A percentile compares a stretch with the other conserved stretches of the same genome.
Conservation (phyloP, 2,329 filamentous ascomycete genomes). For the Hirsutella thompsonii region DNA sequence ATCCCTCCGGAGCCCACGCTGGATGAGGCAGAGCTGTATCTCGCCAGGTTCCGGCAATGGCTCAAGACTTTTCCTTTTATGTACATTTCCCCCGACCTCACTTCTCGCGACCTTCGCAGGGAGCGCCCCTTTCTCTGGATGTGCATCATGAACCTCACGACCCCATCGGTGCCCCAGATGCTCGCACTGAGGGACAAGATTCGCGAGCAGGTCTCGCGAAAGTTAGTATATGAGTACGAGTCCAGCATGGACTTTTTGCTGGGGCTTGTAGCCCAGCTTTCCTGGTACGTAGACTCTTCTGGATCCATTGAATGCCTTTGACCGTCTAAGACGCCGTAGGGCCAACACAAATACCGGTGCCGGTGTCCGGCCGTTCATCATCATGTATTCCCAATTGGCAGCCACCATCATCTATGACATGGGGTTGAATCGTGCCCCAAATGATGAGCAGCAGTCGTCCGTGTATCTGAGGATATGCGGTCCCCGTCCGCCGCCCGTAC, state of each 20-base stretch:
- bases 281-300: conserved; percentile 1
- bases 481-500: conserved; percentile 10
- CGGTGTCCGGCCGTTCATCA: conserved; percentile 28
- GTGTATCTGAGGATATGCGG: conserved; percentile 23
- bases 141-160: conserved; percentile 32
- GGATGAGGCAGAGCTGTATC: conserved; percentile 23
- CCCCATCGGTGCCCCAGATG: conserved; percentile 27
- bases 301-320: background rate
- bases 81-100: conserved; percentile 22
- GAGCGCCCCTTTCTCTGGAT: conserved; percentile 36
- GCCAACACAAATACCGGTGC: conserved; percentile 22
- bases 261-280: conserved; percentile 26
- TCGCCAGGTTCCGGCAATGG: conserved; percentile 28
- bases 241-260: conserved; percentile 37
- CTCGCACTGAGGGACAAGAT: conserved; percentile 23
- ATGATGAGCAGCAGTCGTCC: conserved; percentile 21
- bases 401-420: conserved; percentile 31
- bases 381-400: conserved; percentile 28
- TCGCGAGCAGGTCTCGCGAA: conserved; percentile 30
- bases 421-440: conserved; percentile 25
- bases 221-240: conserved; percentile 33
- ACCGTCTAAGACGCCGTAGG: conserved; percentile 13
- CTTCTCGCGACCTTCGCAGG: conserved; percentile 23
- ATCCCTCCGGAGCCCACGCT: conserved; percentile 16
- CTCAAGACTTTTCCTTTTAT: conserved; percentile 32